These are phyloP conservation scores for Xylaria telfairii DNA, from an alignment of 495 filamentous ascomycete species.

Conservation along the genomic window DNA sequence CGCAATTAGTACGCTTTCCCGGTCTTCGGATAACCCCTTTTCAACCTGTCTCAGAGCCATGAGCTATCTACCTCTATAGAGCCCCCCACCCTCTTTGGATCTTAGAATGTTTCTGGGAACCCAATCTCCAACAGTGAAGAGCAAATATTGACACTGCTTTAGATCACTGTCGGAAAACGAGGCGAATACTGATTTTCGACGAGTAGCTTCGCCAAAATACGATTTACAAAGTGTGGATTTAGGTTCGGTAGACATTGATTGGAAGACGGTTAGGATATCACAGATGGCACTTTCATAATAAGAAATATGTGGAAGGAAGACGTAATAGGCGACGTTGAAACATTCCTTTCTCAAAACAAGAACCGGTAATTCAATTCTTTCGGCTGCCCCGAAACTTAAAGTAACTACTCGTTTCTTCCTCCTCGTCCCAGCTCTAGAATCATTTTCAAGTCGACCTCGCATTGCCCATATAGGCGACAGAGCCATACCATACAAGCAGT, in stretches of 20 bases:
- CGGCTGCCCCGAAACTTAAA: neutral
- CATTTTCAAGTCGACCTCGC: neutral
- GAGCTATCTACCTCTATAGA: neutral
- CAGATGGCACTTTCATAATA: too few species aligned
- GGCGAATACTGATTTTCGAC: conserved; percentile 40
- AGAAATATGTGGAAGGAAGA: neutral
- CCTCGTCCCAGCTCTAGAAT: neutral
- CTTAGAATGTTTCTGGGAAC: neutral
- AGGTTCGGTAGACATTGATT: too few species aligned
- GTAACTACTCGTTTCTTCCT: neutral
- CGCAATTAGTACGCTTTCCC: conserved; percentile 34
- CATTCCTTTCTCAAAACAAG: neutral
- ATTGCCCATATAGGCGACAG: neutral
- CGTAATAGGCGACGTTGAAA: neutral
- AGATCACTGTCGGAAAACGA: conserved; percentile 82
- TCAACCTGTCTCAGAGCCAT: neutral
- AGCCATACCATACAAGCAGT: neutral
- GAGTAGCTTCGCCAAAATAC: neutral
- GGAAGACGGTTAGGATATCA: too few species aligned
- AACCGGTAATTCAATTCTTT: neutral
- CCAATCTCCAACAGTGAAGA: neutral
- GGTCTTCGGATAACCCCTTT: conserved; percentile 6
- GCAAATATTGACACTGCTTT: conserved; percentile 1
- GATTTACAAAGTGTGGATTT: too few species aligned
- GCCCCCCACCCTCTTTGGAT: neutral